phyloP scores from a whole-genome alignment of 306 rosid species.

The Luffa aegyptiaca region DNA sequence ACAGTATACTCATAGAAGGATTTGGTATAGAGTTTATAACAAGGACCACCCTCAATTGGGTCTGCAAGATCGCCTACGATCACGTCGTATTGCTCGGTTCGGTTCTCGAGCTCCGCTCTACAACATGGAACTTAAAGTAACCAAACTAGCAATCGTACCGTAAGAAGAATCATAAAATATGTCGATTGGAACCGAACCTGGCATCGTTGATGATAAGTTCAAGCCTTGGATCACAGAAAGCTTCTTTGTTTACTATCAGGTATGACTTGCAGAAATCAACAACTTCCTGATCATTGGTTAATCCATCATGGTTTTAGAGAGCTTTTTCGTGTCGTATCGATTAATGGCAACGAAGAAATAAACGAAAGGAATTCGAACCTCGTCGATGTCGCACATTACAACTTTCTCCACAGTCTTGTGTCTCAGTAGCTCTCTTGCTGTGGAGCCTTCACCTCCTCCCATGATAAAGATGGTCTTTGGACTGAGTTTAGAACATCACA shows the following conservation, averaged over 20 bases:
- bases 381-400: conserved; percentile 95
- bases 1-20: conserved; percentile 78
- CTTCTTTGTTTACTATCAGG: conserved; percentile 72
- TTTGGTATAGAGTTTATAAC: conserved; percentile 90
- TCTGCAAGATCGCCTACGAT: conserved; percentile 91
- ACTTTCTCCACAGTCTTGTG: conserved; percentile 76
- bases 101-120: conserved; percentile 70
- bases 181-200: conserved; percentile 26
- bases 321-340: background rate
- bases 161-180: background rate
- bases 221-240: conserved; percentile 72
- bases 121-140: conserved; percentile 12
- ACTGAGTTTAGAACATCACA: conserved; percentile 19
- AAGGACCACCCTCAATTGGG: conserved; percentile 96
- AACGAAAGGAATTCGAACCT: conserved; percentile 27
- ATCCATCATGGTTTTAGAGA: background rate
- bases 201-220: conserved; percentile 85
- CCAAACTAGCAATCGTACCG: background rate
- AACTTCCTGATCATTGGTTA: conserved; percentile 60
- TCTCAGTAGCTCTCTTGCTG: conserved; percentile 89
- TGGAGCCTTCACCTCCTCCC: conserved; percentile 99
- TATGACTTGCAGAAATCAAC: conserved; percentile 90
- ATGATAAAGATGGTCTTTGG: conserved; percentile 73
- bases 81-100: conserved; percentile 60
- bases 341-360: background rate